phyloP scores from a whole-genome alignment of 2,329 filamentous ascomycete species.

The Piedraia hortae region DNA sequence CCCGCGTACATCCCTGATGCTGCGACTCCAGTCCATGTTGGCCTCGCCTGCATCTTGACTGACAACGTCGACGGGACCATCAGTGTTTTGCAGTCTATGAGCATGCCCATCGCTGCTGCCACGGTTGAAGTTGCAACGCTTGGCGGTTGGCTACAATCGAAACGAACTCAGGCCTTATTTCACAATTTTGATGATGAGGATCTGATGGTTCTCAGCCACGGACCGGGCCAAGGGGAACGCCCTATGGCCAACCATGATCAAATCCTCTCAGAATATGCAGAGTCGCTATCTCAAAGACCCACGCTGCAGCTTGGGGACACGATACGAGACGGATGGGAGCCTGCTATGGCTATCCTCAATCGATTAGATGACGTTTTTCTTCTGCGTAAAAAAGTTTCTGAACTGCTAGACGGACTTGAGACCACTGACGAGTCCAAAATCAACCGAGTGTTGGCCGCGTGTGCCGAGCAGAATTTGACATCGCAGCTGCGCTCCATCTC shows the following conservation, averaged over 20 bases:
- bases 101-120: conserved; percentile 47
- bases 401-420: conserved; percentile 45
- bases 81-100: conserved; percentile 50
- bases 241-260: conserved; percentile 64
- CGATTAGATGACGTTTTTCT: conserved; percentile 47
- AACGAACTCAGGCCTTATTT: conserved; percentile 25
- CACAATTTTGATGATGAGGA: conserved; percentile 52
- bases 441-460: conserved; percentile 54
- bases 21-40: conserved; percentile 50
- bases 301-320: conserved; percentile 7
- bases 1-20: conserved; percentile 45
- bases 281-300: conserved; percentile 24
- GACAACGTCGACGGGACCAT: conserved; percentile 54
- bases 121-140: conserved; percentile 64
- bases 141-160: conserved; percentile 47
- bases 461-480: conserved; percentile 51
- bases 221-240: conserved; percentile 21
- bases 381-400: conserved; percentile 45
- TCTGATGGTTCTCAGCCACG: conserved; percentile 52
- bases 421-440: conserved; percentile 43
- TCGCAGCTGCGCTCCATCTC: conserved; percentile 56
- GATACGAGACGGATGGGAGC: conserved; percentile 47
- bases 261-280: conserved; percentile 49
- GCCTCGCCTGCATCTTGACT: conserved; percentile 56
- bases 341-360: conserved; percentile 58